Conservation (phyloP, 306 rosid genomes). For the Cucurbita maxima region DNA sequence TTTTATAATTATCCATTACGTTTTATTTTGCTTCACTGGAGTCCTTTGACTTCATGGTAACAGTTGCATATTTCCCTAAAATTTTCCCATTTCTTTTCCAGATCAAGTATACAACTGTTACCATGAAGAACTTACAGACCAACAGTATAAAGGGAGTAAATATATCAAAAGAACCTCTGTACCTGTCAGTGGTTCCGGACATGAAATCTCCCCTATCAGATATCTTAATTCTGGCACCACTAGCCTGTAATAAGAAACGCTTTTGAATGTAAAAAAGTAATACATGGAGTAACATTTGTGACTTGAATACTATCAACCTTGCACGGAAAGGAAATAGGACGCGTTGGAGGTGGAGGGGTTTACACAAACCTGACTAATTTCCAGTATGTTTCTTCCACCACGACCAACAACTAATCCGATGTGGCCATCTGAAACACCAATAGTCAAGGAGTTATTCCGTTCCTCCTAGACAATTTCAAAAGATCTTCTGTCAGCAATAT, state of each 20-base stretch:
- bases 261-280: background rate
- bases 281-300: background rate
- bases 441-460: constrained; percentile 61
- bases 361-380: constrained; percentile 74
- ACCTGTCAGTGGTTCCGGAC: constrained; percentile 97
- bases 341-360: background rate
- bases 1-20: too few species aligned
- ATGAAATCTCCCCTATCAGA: constrained; percentile 95
- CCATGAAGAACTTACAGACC: background rate
- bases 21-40: too few species aligned
- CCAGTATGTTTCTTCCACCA: constrained; percentile 86
- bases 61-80: too few species aligned
- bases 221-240: constrained; percentile 98
- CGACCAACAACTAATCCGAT: constrained; percentile 98
- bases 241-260: constrained; percentile 37
- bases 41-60: too few species aligned
- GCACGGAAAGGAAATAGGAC: background rate
- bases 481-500: background rate
- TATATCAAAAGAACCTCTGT: background rate
- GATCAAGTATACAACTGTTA: background rate
- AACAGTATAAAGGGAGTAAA: background rate
- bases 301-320: background rate
- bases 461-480: constrained; percentile 54
- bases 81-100: background rate
- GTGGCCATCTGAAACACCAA: constrained; percentile 78